These are phyloP conservation scores for Buxus sempervirens DNA, from an alignment of 164 flowering plant species.

Conservation along the genomic window DNA sequence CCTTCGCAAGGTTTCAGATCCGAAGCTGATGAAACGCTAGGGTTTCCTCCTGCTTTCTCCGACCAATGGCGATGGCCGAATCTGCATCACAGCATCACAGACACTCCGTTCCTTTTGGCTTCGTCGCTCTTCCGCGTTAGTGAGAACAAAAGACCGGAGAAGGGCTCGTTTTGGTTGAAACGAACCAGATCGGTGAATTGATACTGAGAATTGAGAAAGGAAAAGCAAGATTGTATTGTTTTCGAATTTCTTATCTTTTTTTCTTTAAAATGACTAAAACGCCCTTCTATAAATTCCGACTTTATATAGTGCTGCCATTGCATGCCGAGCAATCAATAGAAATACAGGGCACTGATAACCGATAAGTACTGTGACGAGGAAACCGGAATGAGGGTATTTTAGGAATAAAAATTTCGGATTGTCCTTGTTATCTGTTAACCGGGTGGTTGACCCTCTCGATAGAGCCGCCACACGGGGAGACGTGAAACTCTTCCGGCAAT, in stretches of 20 bases:
- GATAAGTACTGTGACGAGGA: too few species aligned
- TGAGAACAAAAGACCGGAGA: background rate
- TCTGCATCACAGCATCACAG: background rate
- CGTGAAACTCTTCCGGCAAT: too few species aligned
- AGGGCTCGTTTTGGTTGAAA: background rate
- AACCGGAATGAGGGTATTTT: too few species aligned
- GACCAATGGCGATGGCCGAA: background rate
- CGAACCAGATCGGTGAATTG: background rate
- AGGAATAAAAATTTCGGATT: too few species aligned
- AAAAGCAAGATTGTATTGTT: background rate
- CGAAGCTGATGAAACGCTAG: conserved; percentile 10
- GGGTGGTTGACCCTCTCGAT: too few species aligned
- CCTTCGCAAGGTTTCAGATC: conserved; percentile 27
- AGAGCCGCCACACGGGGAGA: too few species aligned
- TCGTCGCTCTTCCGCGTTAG: too few species aligned
- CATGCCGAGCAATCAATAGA: background rate
- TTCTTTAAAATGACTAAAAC: background rate
- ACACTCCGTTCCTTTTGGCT: background rate
- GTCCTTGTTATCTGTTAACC: too few species aligned
- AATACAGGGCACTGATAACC: too few species aligned
- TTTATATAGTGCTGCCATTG: background rate
- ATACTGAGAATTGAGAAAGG: too few species aligned
- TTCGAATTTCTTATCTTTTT: too few species aligned
- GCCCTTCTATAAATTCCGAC: background rate
- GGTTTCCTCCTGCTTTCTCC: conserved; percentile 2